Conservation (phyloP, 257 asterid genomes). For the Leonotis leonurus region DNA sequence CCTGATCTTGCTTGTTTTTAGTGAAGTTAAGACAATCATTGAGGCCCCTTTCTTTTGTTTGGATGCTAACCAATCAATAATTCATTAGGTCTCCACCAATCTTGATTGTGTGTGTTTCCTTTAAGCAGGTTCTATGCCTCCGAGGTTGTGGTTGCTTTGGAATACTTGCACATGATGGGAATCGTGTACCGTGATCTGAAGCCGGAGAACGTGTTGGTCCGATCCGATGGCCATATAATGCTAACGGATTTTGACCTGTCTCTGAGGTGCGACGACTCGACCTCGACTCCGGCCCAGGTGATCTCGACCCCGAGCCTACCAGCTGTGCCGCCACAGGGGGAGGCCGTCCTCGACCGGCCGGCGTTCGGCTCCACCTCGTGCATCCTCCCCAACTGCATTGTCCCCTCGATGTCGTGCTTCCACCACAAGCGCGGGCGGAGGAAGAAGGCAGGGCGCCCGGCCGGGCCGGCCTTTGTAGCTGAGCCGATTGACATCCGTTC, state of each 20-base stretch:
- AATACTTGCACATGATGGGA: slow-evolving; percentile 81
- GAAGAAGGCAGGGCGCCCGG: slow-evolving; percentile 39
- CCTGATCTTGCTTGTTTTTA: not conserved
- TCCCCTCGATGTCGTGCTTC: slow-evolving; percentile 72
- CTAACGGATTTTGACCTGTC: slow-evolving; percentile 80
- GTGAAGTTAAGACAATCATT: not conserved
- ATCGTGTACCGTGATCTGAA: slow-evolving; percentile 75
- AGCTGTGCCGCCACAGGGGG: slow-evolving; percentile 20
- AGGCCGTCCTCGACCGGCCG: slow-evolving; percentile 37
- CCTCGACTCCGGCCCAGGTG: slow-evolving; percentile 67
- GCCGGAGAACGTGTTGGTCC: slow-evolving; percentile 73
- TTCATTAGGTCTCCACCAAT: not conserved
- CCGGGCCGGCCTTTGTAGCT: slow-evolving; percentile 51
- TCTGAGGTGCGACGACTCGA: slow-evolving; percentile 50
- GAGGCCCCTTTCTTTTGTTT: slow-evolving; percentile 9
- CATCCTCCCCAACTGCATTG: slow-evolving; percentile 71
- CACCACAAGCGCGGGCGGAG: slow-evolving; percentile 47
- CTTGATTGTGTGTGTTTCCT: not conserved
- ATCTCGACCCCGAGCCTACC: slow-evolving; percentile 32
- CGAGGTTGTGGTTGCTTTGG: slow-evolving; percentile 74
- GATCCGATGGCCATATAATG: slow-evolving; percentile 81
- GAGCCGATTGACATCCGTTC: slow-evolving; percentile 71
- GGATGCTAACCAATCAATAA: slow-evolving; percentile 14
- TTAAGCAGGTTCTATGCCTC: slow-evolving; percentile 59
- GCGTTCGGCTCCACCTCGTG: slow-evolving; percentile 52